Evolutionary conservation across 2,329 filamentous ascomycete genomes (phyloP).

Genomic region (Arthrobotrys musiformis): DNA sequence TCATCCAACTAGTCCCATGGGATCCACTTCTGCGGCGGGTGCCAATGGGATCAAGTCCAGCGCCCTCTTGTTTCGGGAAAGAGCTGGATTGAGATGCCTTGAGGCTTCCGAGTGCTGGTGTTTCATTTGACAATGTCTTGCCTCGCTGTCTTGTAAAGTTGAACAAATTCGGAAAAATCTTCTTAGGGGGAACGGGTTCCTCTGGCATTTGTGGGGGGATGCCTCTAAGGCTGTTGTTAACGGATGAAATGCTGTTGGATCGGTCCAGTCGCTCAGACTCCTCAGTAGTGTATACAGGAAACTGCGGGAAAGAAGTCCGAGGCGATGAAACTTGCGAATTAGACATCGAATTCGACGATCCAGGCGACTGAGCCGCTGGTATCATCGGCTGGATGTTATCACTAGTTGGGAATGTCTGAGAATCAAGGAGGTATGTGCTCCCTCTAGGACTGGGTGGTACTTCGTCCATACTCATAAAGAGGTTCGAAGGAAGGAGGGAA

Average conservation of each 20-base stretch:
- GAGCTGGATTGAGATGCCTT: slow-evolving; percentile 81
- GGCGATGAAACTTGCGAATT: slow-evolving; percentile 59
- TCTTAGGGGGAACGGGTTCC: slow-evolving; percentile 33
- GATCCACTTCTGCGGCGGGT: slow-evolving; percentile 62
- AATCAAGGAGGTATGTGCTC: slow-evolving; percentile 54
- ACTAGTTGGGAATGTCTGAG: slow-evolving; percentile 45
- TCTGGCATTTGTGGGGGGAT: slow-evolving; percentile 46
- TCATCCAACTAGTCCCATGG: slow-evolving; percentile 65
- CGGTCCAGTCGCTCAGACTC: slow-evolving; percentile 41
- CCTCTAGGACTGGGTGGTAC: slow-evolving; percentile 66
- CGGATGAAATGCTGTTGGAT: slow-evolving; percentile 53
- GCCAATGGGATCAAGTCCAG: slow-evolving; percentile 62
- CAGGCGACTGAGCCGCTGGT: slow-evolving; percentile 69
- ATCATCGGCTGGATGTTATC: slow-evolving; percentile 59
- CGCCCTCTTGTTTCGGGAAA: slow-evolving; percentile 69
- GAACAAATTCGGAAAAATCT: slow-evolving; percentile 58
- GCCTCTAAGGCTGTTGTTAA: slow-evolving; percentile 55
- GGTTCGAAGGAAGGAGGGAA: slow-evolving; percentile 76
- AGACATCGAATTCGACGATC: slow-evolving; percentile 66
- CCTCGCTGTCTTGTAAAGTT: slow-evolving; percentile 67
- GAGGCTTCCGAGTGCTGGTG: slow-evolving; percentile 74
- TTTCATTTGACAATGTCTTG: slow-evolving; percentile 72
- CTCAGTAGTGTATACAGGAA: slow-evolving; percentile 57
- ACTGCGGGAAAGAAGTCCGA: slow-evolving; percentile 59
- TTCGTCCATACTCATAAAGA: slow-evolving; percentile 71